Percentiles rank a stretch among this genome's conserved stretches.
Evolutionary conservation across 257 asterid species (phyloP).

Genomic region (Nicotiana noctiflora): DNA sequence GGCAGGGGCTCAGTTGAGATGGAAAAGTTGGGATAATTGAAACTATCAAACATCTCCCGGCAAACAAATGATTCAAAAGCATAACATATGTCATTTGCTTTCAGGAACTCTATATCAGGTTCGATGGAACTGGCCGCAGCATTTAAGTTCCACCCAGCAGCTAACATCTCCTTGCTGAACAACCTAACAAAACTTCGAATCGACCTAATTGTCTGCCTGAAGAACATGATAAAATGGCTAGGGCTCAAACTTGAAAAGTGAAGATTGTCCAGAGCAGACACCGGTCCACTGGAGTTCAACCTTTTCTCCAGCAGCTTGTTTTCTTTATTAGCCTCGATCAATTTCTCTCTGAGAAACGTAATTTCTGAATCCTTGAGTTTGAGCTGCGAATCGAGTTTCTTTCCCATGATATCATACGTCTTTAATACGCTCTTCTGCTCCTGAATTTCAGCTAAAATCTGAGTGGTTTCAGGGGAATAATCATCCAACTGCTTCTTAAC

Average conservation of each 20-base stretch:
- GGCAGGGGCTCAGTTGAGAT: conserved; percentile 6
- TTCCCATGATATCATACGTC: conserved; percentile 51
- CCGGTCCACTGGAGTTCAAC: conserved; percentile 40
- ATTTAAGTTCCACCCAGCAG: conserved; percentile 69
- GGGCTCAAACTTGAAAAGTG: conserved; percentile 37
- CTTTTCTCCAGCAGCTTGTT: conserved; percentile 55
- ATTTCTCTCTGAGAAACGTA: conserved; percentile 59
- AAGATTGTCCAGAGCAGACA: conserved; percentile 24
- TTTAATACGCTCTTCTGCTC: conserved; percentile 55
- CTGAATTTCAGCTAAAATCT: conserved; percentile 45
- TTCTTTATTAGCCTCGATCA: conserved; percentile 48
- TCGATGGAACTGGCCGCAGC: conserved; percentile 55
- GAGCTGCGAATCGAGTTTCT: conserved; percentile 67
- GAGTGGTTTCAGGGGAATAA: conserved; percentile 44
- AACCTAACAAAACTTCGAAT: conserved; percentile 50
- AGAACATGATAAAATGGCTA: conserved; percentile 42
- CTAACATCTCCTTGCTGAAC: conserved; percentile 53
- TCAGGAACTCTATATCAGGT: conserved; percentile 47
- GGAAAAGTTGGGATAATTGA: conserved; percentile 44
- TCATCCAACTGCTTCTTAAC: conserved; percentile 49
- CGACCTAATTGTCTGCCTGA: conserved; percentile 43
- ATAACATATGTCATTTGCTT: conserved; percentile 40
- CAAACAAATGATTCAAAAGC: conserved; percentile 74
- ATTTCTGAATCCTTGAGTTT: conserved; percentile 80
- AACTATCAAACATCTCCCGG: conserved; percentile 68